Conservation (phyloP, 371 early-diverging fungal species). For the Mucor lusitanicus region DNA sequence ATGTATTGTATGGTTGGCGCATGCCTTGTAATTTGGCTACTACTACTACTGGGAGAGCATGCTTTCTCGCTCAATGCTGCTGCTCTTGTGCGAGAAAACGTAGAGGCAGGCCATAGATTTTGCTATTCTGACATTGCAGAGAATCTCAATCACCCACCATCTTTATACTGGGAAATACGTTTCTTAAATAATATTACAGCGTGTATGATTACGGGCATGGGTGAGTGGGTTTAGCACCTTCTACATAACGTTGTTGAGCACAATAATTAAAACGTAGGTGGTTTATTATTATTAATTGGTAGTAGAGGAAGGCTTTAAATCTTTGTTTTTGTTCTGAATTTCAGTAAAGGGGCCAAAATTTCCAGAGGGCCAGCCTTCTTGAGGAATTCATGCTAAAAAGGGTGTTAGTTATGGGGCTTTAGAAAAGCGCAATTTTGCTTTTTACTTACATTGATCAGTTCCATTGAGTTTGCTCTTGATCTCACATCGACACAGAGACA, state of each 20-base stretch:
- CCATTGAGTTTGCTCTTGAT: conserved; percentile 83
- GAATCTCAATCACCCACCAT: conserved; percentile 26
- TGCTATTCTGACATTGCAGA: conserved; percentile 38
- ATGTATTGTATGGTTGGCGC: conserved; percentile 40
- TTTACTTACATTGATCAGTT: conserved; percentile 70
- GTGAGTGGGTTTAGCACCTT: conserved; percentile 29
- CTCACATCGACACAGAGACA: conserved; percentile 90
- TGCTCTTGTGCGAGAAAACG: conserved; percentile 29
- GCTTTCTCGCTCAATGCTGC: conserved; percentile 16
- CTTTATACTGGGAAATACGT: conserved; percentile 32
- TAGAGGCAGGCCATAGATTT: conserved; percentile 10
- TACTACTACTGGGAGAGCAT: conserved; percentile 15
- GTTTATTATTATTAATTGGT: no score
- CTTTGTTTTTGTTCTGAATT: conserved; percentile 39
- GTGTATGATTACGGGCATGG: conserved; percentile 30
- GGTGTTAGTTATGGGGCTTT: no score
- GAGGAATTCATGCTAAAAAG: conserved; percentile 67
- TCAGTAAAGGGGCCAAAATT: conserved; percentile 55
- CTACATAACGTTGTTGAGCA: background rate
- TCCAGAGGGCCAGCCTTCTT: conserved; percentile 58
- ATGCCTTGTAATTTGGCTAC: conserved; percentile 29
- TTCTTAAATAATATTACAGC: conserved; percentile 30
- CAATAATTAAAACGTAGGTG: background rate
- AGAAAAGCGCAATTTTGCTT: no score
- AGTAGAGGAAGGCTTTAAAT: background rate